phyloP scores from a whole-genome alignment of 176 grass and related monocot species.

The Sorghum bicolor region DNA sequence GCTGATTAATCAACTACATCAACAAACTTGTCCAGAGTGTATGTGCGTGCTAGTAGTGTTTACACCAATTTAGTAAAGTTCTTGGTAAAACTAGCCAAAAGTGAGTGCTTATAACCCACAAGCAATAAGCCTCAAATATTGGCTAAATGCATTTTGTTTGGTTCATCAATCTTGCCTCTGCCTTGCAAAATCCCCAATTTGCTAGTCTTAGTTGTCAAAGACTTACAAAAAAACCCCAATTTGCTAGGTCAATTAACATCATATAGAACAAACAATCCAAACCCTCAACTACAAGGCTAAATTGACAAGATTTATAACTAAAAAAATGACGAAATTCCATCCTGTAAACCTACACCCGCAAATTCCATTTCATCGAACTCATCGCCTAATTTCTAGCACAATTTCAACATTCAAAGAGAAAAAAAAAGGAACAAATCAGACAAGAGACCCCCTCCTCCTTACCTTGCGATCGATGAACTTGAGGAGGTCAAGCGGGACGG shows the following conservation, averaged over 20 bases:
- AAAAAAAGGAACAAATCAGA: background rate
- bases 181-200: background rate
- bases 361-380: background rate
- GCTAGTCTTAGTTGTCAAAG: background rate
- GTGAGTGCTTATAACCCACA: background rate
- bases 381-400: background rate
- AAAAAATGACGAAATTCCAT: background rate
- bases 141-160: background rate
- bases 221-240: background rate
- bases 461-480: conserved; percentile 93
- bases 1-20: background rate
- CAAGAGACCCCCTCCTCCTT: too few species aligned
- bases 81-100: too few species aligned
- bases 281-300: too few species aligned
- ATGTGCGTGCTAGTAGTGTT: background rate
- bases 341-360: background rate
- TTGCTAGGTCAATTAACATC: background rate
- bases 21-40: background rate
- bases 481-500: conserved; percentile 63
- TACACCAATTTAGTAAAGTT: background rate
- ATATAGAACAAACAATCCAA: too few species aligned
- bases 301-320: too few species aligned
- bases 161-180: background rate
- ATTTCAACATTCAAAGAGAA: background rate
- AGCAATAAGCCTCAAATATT: background rate